Evolutionary conservation across 78 protist species (phyloP), one percentile per base, ranked within the genome.

Genomic region (Capsaspora owczarzaki): DNA sequence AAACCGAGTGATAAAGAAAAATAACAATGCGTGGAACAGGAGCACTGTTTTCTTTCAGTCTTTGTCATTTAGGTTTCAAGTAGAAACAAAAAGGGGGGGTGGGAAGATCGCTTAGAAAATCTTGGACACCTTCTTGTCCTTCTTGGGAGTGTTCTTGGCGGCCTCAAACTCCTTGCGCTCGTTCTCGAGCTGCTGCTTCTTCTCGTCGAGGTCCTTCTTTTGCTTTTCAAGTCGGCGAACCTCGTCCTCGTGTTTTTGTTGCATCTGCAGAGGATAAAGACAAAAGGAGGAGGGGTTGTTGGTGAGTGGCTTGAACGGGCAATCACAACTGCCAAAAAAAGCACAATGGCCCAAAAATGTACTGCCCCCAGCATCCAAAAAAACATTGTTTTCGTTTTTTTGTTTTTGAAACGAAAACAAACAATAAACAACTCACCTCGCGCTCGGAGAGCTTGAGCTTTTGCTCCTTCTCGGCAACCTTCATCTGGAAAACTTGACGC

Each of bases 401-500:
- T 22, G 4, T 27, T 4, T 20, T 23, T 33, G 40, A 60, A 14
- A 3, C 44, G 2, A 41, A 40, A 6, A 33, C 70, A 61, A 14
- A 35, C 38, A 25, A 8, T 20, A 29, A 40, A 8, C 33, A 49
- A 43, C 76, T 19, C 60, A 70, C 76, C 56, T 70, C n/a, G 31
- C 6, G 6, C 77, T 71, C 77, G 46, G 12, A 6, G 8, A 25
- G 37, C 46, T 74, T 2, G 35, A 74, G 61, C 44, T n/a, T 35
- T 43, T 47, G 2, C 61, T 74, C 66, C 63, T 74, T 74, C 42
- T 46, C 78, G 44, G n/a, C n/a, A 33, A 74, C 78, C 66, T 47
- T 44, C 16, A 1, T 1, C n/a, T 42, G 8, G 29, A 74, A 74
- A n/a, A 74, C 63, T 27, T 12, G 0, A 14, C 12, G 3, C 60